Conservation (phyloP, 2,329 filamentous ascomycete species). For the Arthrobotrys pseudoclavata region DNA sequence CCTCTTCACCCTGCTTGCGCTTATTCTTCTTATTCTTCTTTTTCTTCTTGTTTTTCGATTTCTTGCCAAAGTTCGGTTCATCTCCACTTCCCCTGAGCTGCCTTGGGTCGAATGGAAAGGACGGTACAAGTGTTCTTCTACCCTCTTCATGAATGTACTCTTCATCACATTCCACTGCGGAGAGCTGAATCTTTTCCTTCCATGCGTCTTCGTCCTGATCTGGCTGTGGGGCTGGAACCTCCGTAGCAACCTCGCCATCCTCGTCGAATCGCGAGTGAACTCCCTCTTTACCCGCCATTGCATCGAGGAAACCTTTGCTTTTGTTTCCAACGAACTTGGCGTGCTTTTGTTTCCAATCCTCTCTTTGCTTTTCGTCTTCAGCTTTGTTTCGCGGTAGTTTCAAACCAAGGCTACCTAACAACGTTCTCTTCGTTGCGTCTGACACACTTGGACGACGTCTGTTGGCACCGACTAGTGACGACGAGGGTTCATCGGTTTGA, state of each 20-base stretch:
- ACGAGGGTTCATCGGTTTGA: slow-evolving; percentile 10
- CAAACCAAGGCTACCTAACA: slow-evolving; percentile 40
- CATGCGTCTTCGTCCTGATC: slow-evolving; percentile 54
- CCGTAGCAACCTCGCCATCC: slow-evolving; percentile 49
- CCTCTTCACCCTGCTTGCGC: slow-evolving; percentile 31
- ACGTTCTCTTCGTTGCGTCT: slow-evolving; percentile 39
- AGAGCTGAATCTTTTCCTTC: slow-evolving; percentile 61
- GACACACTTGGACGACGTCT: slow-evolving; percentile 37
- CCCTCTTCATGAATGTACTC: slow-evolving; percentile 49
- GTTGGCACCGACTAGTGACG: slow-evolving; percentile 5
- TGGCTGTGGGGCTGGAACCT: slow-evolving; percentile 4
- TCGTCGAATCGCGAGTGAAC: slow-evolving; percentile 60
- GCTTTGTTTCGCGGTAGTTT: slow-evolving; percentile 47
- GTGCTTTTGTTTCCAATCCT: slow-evolving; percentile 52
- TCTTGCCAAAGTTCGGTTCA: slow-evolving; percentile 38
- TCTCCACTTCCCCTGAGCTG: slow-evolving; percentile 15
- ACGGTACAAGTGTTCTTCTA: slow-evolving; percentile 58
- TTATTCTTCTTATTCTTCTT: slow-evolving; percentile 56
- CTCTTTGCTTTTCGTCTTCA: slow-evolving; percentile 45
- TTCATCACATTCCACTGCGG: slow-evolving; percentile 63
- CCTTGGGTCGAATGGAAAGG: slow-evolving; percentile 62
- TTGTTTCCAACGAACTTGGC: slow-evolving; percentile 55
- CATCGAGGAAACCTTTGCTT: slow-evolving; percentile 54
- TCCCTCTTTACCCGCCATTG: slow-evolving; percentile 47
- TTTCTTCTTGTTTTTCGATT: slow-evolving; percentile 43